These are phyloP conservation scores for Phyllosticta capitalensis DNA, from an alignment of 2,329 filamentous ascomycete species.

Conservation along the genomic window DNA sequence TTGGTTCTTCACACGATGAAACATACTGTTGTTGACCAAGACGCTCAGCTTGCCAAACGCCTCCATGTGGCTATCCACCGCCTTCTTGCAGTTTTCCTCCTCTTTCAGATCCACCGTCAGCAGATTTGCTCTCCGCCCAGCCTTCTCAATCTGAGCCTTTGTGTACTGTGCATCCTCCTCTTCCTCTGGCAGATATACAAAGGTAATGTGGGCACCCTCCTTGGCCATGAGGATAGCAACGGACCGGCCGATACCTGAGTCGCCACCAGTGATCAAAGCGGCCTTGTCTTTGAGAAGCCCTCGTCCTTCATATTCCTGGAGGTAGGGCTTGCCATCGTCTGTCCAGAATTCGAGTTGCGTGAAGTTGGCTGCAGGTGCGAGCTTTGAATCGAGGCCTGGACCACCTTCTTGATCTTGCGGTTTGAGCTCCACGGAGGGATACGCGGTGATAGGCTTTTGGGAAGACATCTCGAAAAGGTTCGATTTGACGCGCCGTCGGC, in stretches of 20 bases:
- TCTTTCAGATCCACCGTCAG: slow-evolving; percentile 42
- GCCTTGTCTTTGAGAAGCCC: slow-evolving; percentile 25
- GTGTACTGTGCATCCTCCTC: slow-evolving; percentile 47
- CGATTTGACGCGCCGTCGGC: neutral
- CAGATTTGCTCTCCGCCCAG: slow-evolving; percentile 39
- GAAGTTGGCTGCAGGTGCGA: slow-evolving; percentile 22
- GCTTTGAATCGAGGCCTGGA: slow-evolving; percentile 22
- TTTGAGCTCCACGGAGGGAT: slow-evolving; percentile 17
- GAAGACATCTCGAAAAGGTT: neutral
- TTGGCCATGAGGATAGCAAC: slow-evolving; percentile 48
- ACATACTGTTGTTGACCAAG: slow-evolving; percentile 44
- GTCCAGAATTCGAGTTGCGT: slow-evolving; percentile 24
- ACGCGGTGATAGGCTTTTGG: slow-evolving; percentile 17
- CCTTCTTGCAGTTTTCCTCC: slow-evolving; percentile 40
- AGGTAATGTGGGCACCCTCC: slow-evolving; percentile 48
- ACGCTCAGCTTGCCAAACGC: slow-evolving; percentile 35
- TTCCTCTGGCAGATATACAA: slow-evolving; percentile 48
- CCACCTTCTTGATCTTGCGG: slow-evolving; percentile 23
- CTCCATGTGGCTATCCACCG: slow-evolving; percentile 45
- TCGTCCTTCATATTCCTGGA: slow-evolving; percentile 24
- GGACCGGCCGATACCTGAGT: slow-evolving; percentile 28
- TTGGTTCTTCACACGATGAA: neutral
- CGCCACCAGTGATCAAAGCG: slow-evolving; percentile 20
- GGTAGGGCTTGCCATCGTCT: slow-evolving; percentile 22
- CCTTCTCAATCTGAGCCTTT: slow-evolving; percentile 42